Conservation (phyloP, 2,329 filamentous ascomycete genomes). For the Diplocarpon rosae region DNA sequence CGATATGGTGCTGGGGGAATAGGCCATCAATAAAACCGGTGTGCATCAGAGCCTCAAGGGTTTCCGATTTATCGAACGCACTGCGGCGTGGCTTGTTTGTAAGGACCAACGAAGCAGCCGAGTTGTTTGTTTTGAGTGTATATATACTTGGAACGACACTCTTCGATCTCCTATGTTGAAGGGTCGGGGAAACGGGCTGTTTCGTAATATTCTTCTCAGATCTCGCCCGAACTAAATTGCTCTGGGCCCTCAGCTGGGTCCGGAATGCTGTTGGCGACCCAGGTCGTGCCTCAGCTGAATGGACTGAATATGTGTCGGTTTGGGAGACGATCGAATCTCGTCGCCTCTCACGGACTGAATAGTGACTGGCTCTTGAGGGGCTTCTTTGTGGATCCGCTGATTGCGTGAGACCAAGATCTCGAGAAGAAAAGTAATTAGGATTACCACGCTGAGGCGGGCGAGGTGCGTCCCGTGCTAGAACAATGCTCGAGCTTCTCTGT, state of each 20-base stretch:
- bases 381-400: constrained; percentile 24
- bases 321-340: constrained; percentile 34
- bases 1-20: constrained; percentile 48
- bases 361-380: constrained; percentile 37
- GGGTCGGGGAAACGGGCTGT: constrained; percentile 14
- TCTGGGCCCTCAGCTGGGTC: constrained; percentile 25
- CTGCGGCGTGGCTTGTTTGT: constrained; percentile 25
- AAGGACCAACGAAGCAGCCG: constrained; percentile 23
- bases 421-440: constrained; percentile 31
- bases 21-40: constrained; percentile 46
- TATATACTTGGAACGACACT: constrained; percentile 41
- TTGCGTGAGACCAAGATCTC: constrained; percentile 27
- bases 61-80: constrained; percentile 20
- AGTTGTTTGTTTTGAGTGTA: constrained; percentile 41
- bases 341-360: constrained; percentile 39
- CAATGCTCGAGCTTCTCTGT: constrained; percentile 26
- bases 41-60: constrained; percentile 21
- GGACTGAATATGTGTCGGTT: constrained; percentile 16
- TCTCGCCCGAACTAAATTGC: constrained; percentile 25
- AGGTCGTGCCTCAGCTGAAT: constrained; percentile 34
- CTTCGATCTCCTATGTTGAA: constrained; percentile 25
- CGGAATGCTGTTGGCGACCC: constrained; percentile 33
- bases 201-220: constrained; percentile 28
- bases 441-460: constrained; percentile 29
- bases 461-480: constrained; percentile 28